Base-by-base conservation (phyloP, 2,329 filamentous ascomycete species). In the Cadophora gregata region DNA sequence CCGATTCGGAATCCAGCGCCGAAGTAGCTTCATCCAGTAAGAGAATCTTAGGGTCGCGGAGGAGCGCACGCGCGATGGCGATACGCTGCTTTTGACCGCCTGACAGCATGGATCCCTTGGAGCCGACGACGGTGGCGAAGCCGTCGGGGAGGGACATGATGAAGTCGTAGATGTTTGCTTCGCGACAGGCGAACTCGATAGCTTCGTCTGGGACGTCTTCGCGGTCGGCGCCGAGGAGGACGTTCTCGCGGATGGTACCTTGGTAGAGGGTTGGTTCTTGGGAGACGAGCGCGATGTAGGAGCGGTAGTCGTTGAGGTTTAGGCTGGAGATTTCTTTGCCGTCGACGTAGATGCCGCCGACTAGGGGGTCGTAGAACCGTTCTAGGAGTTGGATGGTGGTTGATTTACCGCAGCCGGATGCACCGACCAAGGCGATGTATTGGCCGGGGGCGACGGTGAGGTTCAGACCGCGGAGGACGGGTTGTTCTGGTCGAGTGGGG, bases 181-280 rank as follows among this genome's bases (percentile, higher is more conserved):
- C 93, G 66, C 90, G 90, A 82, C 93, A 97, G 1, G 92, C 94
- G 74, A 89, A 86, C 63, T 91, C 85, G 61, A 98, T 84, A 1
- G 86, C 85, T 65, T 90, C 88, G 66, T 97, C 93, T 0, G 87
- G 79, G 0, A 96, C 85, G 31, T 89, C 83, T 6, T 90, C 86
- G 14, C 84, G 81, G 8, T 90, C 82, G 47, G 88, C 88, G 12
- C 93, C 93, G 1, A 98, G 86, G 5, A 97, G 80, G 69, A 98
- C 93, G 77, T 98, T 98, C 38, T 98, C 94, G 71, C 86, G 87
- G 74, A 99, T 93, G 0, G 91, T 94, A 51, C 95, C 96, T 78
- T 97, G 93, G 80, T 97, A 99, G 0, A 99, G 81, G 0, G 95
- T 97, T 0, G 96, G 95, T 77, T 98, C 96, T 77, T 98, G 96